Base-by-base conservation (phyloP, 164 flowering plant genomes). In the Dillenia suffruticosa region DNA sequence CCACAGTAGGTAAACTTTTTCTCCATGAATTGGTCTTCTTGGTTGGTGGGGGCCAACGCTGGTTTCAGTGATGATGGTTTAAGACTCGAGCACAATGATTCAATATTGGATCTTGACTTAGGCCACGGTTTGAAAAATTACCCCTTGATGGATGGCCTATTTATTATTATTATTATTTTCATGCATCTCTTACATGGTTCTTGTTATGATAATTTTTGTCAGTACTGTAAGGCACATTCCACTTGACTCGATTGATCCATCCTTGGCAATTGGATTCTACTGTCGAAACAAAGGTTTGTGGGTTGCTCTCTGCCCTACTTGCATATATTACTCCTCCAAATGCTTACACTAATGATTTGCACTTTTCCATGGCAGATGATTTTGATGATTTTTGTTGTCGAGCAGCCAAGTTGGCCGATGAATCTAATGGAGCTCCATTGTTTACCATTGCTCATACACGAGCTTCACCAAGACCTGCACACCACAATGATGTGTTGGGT, bases 241-340 rank as follows among this genome's bases (percentile, higher is more conserved):
- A 10, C 71, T 93, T 5, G 90, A 84, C 10, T 74, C 75, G n/a
- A 79, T 93, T 54, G 98, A 93, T 76, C 83, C 98, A 60, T 93
- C 98, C 12, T 62, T 90, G 79, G 97, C 97, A n/a, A 81, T 93
- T 63, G 96, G 98, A 26, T 93, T 93, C 71, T 93, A 82, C 51
- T 93, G 98, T 69, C 77, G 84, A 51, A 86, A 84, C 77, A 88
- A 80, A 84, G 89, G 96, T 84, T 58, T 10, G 73, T 16, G 16
- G 15, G 12, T 69, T 59, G 0, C 46, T n/a, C 13, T 49, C 43
- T 56, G 10, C 16, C 60, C 14, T 19, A 19, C 22, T 19, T 26
- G 2, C 40, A 26, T 26, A 5, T 26, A 26, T 26, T 26, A 26
- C 40, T 26, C 5, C 5, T 26, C 5, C 40, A 26, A 26, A 26